These are phyloP conservation scores for Pseudogymnoascus sp. DNA, from an alignment of 2,329 filamentous ascomycete genomes.

Conservation along the genomic window DNA sequence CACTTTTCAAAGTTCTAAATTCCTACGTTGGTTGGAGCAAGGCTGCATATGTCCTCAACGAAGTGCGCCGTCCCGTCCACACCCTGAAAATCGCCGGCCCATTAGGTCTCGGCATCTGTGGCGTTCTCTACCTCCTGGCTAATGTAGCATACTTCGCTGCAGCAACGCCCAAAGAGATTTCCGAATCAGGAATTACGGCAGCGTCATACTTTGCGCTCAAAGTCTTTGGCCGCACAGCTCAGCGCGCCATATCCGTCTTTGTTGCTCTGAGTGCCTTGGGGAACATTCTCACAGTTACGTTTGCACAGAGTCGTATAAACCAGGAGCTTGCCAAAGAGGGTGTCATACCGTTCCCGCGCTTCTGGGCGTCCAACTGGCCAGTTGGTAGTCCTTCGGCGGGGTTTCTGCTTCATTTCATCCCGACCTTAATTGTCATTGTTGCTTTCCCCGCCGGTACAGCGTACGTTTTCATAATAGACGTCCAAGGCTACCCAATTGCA, in stretches of 20 bases:
- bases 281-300: conserved; percentile 41
- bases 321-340: conserved; percentile 41
- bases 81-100: conserved; percentile 51
- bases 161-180: conserved; percentile 46
- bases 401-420: conserved; percentile 50
- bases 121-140: conserved; percentile 47
- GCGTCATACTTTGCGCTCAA: conserved; percentile 50
- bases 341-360: conserved; percentile 35
- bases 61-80: conserved; percentile 47
- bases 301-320: conserved; percentile 39
- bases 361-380: conserved; percentile 26
- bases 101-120: conserved; percentile 42
- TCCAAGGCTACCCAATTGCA: conserved; percentile 31
- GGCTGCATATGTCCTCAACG: conserved; percentile 47
- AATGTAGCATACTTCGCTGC: conserved; percentile 53
- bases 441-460: conserved; percentile 37
- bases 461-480: conserved; percentile 30
- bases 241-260: conserved; percentile 38
- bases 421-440: conserved; percentile 48
- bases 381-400: conserved; percentile 23
- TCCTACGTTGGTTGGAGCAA: conserved; percentile 47
- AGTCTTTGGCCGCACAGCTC: conserved; percentile 38
- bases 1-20: conserved; percentile 48
- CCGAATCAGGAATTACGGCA: conserved; percentile 43
- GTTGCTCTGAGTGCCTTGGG: conserved; percentile 41